Conservation (phyloP, 495 filamentous ascomycete species). For the Platismatia glauca region DNA sequence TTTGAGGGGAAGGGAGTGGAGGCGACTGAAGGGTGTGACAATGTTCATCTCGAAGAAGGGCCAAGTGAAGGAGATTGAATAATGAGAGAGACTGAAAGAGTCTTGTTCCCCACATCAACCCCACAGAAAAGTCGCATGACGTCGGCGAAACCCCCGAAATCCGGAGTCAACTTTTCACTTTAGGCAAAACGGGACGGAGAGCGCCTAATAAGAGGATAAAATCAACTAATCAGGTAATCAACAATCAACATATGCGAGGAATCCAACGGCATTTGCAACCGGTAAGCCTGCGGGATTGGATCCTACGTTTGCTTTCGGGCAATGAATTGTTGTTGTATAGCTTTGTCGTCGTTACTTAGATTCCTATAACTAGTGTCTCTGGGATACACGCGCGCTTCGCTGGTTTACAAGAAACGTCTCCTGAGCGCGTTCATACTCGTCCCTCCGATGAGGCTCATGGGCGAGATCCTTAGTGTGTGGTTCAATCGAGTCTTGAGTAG, state of each 20-base stretch:
- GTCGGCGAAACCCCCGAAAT: background rate
- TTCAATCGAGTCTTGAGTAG: background rate
- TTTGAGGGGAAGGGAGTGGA: background rate
- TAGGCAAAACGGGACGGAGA: background rate
- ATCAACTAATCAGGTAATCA: background rate
- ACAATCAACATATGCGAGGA: background rate
- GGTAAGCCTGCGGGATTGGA: background rate
- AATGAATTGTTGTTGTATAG: background rate
- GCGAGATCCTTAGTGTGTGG: background rate
- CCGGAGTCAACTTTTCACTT: background rate
- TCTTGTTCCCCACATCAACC: background rate
- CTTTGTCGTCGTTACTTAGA: background rate
- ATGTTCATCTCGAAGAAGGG: constrained; percentile 5
- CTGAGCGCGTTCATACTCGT: background rate
- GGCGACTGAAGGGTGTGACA: constrained; percentile 9
- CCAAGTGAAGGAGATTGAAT: background rate
- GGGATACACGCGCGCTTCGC: background rate
- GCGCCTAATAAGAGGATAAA: background rate
- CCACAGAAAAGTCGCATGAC: background rate
- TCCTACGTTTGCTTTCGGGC: too few relatives aligned
- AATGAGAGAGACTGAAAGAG: background rate
- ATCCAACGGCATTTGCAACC: background rate
- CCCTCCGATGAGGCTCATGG: background rate
- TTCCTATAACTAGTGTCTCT: background rate
- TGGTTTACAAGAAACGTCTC: background rate